Evolutionary conservation across 805 yeast genomes (phyloP), one percentile per base, ranked within the genome.

Genomic region (Starmerella etchellsii): DNA sequence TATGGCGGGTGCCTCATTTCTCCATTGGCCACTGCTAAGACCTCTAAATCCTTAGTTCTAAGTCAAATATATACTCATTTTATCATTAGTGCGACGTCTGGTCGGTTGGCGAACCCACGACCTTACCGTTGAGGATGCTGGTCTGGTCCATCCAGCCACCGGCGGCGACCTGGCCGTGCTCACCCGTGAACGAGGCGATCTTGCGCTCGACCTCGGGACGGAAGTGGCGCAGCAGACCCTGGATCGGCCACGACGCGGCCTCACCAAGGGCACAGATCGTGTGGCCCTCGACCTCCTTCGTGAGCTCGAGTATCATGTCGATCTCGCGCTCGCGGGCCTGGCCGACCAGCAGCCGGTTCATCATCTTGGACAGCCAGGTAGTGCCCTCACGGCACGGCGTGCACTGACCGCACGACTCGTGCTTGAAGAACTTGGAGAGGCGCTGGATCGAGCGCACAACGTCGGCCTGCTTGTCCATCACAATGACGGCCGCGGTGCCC

Each of bases 331-430:
- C 77, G 46, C 71, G 69, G 35, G 91, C 94, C 66, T 81, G 91
- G 37, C 94, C 94, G 44, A 64, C 63, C 47, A 67, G 73, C 60
- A 83, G 73, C 58, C 94, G 73, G 58, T 78, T 79, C 94, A 83
- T 83, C 74, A 81, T 77, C 64, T 74, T 79, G 45, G 70, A 67
- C 53, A 83, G 67, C 80, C 88, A 83, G 18, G 93, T 78, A 33
- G 94, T 82, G 43, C 95, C 95, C 65, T 83, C 94, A 61, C 95
- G 76, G 66, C 94, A 83, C 44, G 94, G 94, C 3, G 94, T 83
- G 68, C 94, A 83, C 66, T 83, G 94, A 44, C 94, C 94, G 66
- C 94, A 83, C 7, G 91, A 79, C 69, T 83, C 94, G 65, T 83
- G 94, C 67, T 79, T 81, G 68, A 81, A 83, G 62, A 83, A 83